phyloP scores from a whole-genome alignment of 2,329 filamentous ascomycete species.

The Lizonia empirigonia region DNA sequence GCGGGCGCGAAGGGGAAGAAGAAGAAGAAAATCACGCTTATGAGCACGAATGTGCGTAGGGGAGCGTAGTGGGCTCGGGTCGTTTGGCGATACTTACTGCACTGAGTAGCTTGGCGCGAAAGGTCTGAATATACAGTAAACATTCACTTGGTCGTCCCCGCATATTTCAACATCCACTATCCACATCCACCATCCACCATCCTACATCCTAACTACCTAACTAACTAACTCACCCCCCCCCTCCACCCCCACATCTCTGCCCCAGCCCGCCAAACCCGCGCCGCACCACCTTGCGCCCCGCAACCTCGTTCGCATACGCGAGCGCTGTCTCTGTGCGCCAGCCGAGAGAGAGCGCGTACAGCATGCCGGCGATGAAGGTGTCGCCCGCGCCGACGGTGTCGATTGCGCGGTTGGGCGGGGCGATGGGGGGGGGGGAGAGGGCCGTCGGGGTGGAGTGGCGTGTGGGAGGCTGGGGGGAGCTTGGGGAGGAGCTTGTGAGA shows the following conservation, averaged over 20 bases:
- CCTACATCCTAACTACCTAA: too few species aligned
- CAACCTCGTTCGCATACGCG: conserved; percentile 68
- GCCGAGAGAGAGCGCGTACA: conserved; percentile 66
- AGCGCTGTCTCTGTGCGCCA: conserved; percentile 61
- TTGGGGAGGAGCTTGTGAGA: too few species aligned
- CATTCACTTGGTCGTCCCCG: conserved; percentile 4
- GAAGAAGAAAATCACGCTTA: conserved; percentile 70
- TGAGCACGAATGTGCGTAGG: conserved; percentile 67
- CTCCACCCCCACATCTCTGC: too few species aligned
- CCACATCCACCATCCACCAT: too few species aligned
- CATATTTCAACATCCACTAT: too few species aligned
- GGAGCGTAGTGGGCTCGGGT: conserved; percentile 50
- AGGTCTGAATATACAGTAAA: conserved; percentile 25
- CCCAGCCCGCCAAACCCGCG: conserved; percentile 62
- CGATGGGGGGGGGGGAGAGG: too few species aligned
- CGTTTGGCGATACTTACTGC: conserved; percentile 19
- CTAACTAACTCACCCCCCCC: too few species aligned
- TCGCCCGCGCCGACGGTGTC: conserved; percentile 77
- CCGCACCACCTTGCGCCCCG: conserved; percentile 69
- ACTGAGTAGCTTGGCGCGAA: conserved; percentile 37
- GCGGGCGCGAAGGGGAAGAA: conserved; percentile 65
- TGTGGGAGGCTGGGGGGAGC: background rate
- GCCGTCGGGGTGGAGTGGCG: conserved; percentile 9
- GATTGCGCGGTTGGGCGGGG: too few species aligned
- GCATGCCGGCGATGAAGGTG: conserved; percentile 74